These are phyloP conservation scores for Phyllosticta citrichinensis DNA, from an alignment of 2,329 filamentous ascomycete species.

Conservation along the genomic window DNA sequence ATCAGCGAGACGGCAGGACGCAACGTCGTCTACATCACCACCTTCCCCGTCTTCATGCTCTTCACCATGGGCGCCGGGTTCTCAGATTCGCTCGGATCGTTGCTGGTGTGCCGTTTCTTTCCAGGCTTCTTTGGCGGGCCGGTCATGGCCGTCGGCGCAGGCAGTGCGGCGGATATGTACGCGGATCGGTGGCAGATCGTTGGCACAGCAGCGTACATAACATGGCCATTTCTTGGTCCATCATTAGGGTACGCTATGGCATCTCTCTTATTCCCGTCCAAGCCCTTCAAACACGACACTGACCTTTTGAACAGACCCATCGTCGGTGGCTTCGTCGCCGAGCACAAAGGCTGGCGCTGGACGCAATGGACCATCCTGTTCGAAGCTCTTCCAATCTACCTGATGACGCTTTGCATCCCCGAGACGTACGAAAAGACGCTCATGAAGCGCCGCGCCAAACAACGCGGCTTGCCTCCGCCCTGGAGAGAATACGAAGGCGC, in stretches of 20 bases:
- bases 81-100: constrained; percentile 38
- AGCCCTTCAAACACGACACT: not conserved
- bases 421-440: constrained; percentile 46
- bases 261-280: constrained; percentile 1
- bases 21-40: constrained; percentile 40
- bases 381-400: constrained; percentile 16
- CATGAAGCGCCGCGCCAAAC: constrained; percentile 26
- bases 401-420: constrained; percentile 22
- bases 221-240: constrained; percentile 33
- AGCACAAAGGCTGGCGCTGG: constrained; percentile 30
- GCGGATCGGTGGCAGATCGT: constrained; percentile 23
- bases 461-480: constrained; percentile 6
- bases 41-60: constrained; percentile 39
- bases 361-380: constrained; percentile 25
- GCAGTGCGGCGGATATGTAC: constrained; percentile 33
- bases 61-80: constrained; percentile 49
- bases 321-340: constrained; percentile 29
- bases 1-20: constrained; percentile 50
- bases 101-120: constrained; percentile 55
- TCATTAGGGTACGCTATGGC: constrained; percentile 20
- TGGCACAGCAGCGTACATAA: constrained; percentile 27
- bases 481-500: constrained; percentile 12
- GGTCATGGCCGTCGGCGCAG: constrained; percentile 35
- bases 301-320: constrained; percentile 18
- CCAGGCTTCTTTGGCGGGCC: constrained; percentile 61